Base-by-base conservation (phyloP, 2,329 filamentous ascomycete genomes). In the Nothophaeocryptopus gaeumannii region DNA sequence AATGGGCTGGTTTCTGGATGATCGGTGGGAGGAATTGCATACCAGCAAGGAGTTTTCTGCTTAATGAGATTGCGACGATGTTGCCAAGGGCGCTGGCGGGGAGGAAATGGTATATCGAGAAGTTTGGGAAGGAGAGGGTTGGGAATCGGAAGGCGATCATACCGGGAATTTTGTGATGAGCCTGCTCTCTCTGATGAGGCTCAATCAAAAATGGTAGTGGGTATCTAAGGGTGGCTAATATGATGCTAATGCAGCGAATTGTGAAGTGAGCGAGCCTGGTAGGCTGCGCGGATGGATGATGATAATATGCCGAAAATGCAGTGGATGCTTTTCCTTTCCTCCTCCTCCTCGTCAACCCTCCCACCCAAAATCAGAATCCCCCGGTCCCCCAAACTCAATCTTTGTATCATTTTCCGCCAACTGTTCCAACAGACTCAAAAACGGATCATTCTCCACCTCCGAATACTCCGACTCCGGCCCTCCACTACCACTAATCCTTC, bases 31-130 rank as follows among this genome's bases (percentile, higher is more conserved):
- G 76, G 72, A 70, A 73, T 4, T 89, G 85, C 64, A 73, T 82
- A 40, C 92, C 93, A 0, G 92, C 89, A 16, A 76, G 90, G 63
- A 80, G 80, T 43, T 97, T 97, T 66, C 63, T 96, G 38, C 57
- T 95, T 40, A 97, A 96, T 67, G 90, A 96, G 72, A 73, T 99
- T 43, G 72, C 83, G n/a, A 85, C 87, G 8, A 99, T 97, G 92
- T 68, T 95, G 55, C 92, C 93, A 9, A 78, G 93, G 62, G 91
- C 93, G 12, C 73, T 93, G 45, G 81, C 83, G 57, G 92, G 92
- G 16, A 83, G 83, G 69, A 76, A 78, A 63, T 99, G 93, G 93
- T 99, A 99, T 70, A 74, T 85, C 50, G 78, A 89, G 64, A 88
- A 79, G 69, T 99, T 99, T 78, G 92, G 92, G 9, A 83, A 84